phyloP scores from a whole-genome alignment of 2,329 filamentous ascomycete species.

The Chaetomium olivaceum region DNA sequence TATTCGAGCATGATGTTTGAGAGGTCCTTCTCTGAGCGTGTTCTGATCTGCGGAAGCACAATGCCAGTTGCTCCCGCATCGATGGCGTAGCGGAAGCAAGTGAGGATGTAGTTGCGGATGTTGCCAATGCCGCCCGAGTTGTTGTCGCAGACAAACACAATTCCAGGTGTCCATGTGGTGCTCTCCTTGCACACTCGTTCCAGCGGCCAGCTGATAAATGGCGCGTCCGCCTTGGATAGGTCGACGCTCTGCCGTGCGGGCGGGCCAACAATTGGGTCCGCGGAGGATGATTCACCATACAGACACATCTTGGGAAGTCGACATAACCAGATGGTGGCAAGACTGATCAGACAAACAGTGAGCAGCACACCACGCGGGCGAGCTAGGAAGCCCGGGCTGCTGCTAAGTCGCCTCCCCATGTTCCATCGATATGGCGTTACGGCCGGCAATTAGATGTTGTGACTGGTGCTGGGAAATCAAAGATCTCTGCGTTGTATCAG shows the following conservation, averaged over 20 bases:
- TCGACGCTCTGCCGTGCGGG: conserved; percentile 34
- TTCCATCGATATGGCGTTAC: neutral
- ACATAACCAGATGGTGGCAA: conserved; percentile 34
- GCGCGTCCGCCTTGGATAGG: conserved; percentile 42
- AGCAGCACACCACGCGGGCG: conserved; percentile 30
- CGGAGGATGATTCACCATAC: conserved; percentile 25
- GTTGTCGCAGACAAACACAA: conserved; percentile 52
- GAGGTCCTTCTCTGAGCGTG: conserved; percentile 45
- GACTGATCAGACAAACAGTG: conserved; percentile 29
- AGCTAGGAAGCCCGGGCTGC: conserved; percentile 11
- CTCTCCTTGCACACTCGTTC: conserved; percentile 46
- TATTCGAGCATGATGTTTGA: conserved; percentile 45
- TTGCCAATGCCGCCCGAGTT: conserved; percentile 54
- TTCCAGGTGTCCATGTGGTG: conserved; percentile 43
- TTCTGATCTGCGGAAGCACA: conserved; percentile 48
- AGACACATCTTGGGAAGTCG: conserved; percentile 33
- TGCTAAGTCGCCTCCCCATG: conserved; percentile 8
- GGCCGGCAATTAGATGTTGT: neutral
- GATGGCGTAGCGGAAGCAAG: conserved; percentile 51
- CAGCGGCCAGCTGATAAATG: conserved; percentile 50
- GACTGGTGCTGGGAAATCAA: neutral
- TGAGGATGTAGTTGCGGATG: conserved; percentile 53
- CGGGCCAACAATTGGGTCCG: conserved; percentile 10
- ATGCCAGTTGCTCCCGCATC: conserved; percentile 50
- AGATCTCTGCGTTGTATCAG: too few relatives aligned